A percentile compares a stretch with the other conserved stretches of the same genome.
Evolutionary conservation across 176 grass and related monocot species (phyloP).

Genomic region (Avena sativa): DNA sequence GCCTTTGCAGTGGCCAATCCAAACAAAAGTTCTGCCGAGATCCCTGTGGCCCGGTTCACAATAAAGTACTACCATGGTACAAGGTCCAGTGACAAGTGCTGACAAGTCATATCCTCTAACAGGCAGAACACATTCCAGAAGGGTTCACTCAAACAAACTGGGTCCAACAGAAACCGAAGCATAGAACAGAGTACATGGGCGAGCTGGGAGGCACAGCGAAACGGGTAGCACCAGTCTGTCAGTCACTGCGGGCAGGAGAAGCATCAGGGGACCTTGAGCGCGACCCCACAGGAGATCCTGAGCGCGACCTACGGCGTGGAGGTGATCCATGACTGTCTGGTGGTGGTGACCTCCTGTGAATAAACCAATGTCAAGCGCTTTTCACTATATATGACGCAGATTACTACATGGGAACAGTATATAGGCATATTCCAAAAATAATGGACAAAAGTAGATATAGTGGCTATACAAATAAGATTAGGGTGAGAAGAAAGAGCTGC

Average conservation of each 20-base stretch:
- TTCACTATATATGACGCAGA: not conserved
- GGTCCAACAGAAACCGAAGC: not conserved
- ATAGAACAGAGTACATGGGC: not conserved
- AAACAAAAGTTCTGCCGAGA: not conserved
- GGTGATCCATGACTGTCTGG: conserved; percentile 37
- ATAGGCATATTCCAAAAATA: not conserved
- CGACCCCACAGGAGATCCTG: conserved; percentile 59
- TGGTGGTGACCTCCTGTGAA: conserved; percentile 40
- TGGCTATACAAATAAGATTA: not conserved
- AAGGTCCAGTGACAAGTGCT: not conserved
- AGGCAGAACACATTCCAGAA: not conserved
- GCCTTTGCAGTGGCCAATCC: not conserved
- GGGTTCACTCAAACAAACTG: not conserved
- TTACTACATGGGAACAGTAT: not conserved
- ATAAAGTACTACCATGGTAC: not conserved
- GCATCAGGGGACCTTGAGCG: conserved; percentile 63
- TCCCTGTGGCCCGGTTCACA: not conserved
- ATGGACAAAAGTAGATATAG: not conserved
- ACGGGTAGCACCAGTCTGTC: not conserved
- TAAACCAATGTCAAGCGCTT: conserved; percentile 12
- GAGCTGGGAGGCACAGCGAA: not conserved
- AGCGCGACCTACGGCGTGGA: conserved; percentile 43
- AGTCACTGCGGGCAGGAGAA: conserved; percentile 51
- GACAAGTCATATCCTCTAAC: not conserved
- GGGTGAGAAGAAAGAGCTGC: not conserved